Percentiles rank a stretch among this genome's conserved stretches.
These are phyloP conservation scores for Fusarium verrucosum DNA, from an alignment of 2,329 filamentous ascomycete genomes.

Conservation along the genomic window DNA sequence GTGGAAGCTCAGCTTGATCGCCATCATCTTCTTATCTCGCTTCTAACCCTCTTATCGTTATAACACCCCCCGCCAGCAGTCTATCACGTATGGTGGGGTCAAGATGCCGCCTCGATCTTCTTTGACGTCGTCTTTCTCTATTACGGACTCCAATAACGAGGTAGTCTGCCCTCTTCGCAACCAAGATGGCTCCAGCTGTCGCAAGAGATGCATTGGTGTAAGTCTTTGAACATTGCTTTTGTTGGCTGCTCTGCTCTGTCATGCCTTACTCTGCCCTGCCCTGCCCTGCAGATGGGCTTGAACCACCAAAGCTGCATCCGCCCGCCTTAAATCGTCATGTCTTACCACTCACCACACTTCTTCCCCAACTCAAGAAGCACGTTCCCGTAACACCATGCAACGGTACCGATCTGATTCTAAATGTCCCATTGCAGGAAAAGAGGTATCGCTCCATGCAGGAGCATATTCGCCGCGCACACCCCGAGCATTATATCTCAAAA, in stretches of 20 bases:
- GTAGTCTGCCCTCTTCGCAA: conserved; percentile 96
- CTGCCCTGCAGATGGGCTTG: conserved; percentile 14
- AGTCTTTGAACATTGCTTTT: conserved; percentile 59
- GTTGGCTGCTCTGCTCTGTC: conserved; percentile 13
- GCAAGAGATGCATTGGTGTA: conserved; percentile 97
- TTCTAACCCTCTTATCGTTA: conserved; percentile 33
- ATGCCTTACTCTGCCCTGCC: background rate
- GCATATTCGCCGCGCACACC: conserved; percentile 96
- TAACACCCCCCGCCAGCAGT: conserved; percentile 39
- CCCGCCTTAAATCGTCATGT: conserved; percentile 39
- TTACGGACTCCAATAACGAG: conserved; percentile 92
- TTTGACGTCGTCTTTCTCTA: conserved; percentile 89
- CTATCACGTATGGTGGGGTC: conserved; percentile 64
- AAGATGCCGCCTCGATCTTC: conserved; percentile 90
- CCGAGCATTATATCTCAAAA: conserved; percentile 97
- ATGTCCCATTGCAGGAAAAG: conserved; percentile 74
- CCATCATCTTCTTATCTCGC: conserved; percentile 25
- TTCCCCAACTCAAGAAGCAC: conserved; percentile 21
- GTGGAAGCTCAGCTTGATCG: conserved; percentile 29
- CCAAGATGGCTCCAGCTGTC: conserved; percentile 95
- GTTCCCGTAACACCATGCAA: conserved; percentile 27
- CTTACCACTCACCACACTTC: conserved; percentile 38
- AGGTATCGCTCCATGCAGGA: conserved; percentile 99
- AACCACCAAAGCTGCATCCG: conserved; percentile 24
- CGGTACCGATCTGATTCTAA: conserved; percentile 37